Evolutionary conservation across 306 rosid species (phyloP), one percentile per base, ranked within the genome.

Genomic region (Gillenia trifoliata): DNA sequence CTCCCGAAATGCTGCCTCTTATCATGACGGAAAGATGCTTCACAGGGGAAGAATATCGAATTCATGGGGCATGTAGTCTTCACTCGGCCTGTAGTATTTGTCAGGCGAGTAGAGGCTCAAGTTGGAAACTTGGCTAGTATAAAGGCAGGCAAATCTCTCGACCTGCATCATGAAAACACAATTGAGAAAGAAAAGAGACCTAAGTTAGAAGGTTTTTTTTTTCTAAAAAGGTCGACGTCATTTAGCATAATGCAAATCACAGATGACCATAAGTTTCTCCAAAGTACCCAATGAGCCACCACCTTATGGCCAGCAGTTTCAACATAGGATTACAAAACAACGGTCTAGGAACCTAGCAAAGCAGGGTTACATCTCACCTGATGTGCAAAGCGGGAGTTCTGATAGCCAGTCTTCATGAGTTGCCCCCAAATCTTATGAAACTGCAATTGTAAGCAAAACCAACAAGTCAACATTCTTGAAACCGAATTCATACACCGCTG

Each of bases 331-430:
- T 38, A 38, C 41, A 0, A 38, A 38, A 38, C 41, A 38, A 38
- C 11, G 41, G 9, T 1, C 41, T 38, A 38, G 41, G 41, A 38
- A 38, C 41, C 41, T 38, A 38, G 41, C n/a, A 38, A 8, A 4
- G 23, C 0, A 36, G 15, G 66, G 17, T 77, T 62, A 63, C 60
- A 64, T 40, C 71, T 81, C 82, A 95, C 99, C 89, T 95, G 99
- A 89, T 95, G 98, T n/a, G 98, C 96, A 80, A 95, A 95, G 71
- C 96, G 94, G 52, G 99, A 95, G 85, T 92, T 95, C 87, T 95
- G 98, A 82, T 85, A 92, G 66, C 99, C 99, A 52, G 99, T 92
- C 86, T 92, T 95, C 97, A 95, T 89, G 61, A 95, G 99, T 68
- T 95, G 99, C 23, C 99, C 99, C 99, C 99, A 95, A 54, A 88